A percentile compares a stretch with the other conserved stretches of the same genome.
phyloP scores from a whole-genome alignment of 257 asterid genomes.

The Buddleja alternifolia region DNA sequence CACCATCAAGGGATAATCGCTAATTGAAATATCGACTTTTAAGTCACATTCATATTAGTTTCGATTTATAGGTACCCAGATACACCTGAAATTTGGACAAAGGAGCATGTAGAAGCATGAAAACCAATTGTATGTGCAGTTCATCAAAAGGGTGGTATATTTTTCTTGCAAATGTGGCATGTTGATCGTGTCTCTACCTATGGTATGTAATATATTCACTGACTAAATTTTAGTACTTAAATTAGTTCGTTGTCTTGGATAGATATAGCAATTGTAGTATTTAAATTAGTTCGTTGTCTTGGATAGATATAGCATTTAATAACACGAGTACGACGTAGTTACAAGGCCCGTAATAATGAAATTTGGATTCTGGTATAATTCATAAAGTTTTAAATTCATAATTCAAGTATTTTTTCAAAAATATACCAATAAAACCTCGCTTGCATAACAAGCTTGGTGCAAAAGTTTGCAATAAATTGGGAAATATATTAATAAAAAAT shows the following conservation, averaged over 20 bases:
- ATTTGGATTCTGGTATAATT: too few species aligned
- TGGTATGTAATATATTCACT: slow-evolving; percentile 1
- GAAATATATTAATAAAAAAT: too few species aligned
- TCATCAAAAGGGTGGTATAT: slow-evolving; percentile 36
- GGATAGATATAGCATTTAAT: too few species aligned
- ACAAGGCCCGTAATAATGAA: too few species aligned
- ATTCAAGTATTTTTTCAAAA: too few species aligned
- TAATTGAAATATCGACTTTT: background rate
- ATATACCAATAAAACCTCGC: too few species aligned
- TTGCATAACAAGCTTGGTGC: too few species aligned
- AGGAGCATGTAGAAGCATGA: slow-evolving; percentile 44
- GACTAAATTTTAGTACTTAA: background rate
- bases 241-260: background rate
- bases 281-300: background rate
- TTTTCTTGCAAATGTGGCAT: slow-evolving; percentile 45
- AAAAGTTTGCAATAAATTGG: too few species aligned
- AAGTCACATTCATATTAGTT: background rate
- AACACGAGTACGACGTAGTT: too few species aligned
- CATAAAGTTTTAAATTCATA: too few species aligned
- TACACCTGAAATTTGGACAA: slow-evolving; percentile 41
- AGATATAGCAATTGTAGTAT: too few species aligned
- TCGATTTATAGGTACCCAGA: slow-evolving; percentile 2
- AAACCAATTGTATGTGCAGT: slow-evolving; percentile 40
- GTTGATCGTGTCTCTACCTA: slow-evolving; percentile 30
- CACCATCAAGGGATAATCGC: background rate